Evolutionary conservation across 495 filamentous ascomycete genomes (phyloP).

Genomic region (Aspergillus cristatus): DNA sequence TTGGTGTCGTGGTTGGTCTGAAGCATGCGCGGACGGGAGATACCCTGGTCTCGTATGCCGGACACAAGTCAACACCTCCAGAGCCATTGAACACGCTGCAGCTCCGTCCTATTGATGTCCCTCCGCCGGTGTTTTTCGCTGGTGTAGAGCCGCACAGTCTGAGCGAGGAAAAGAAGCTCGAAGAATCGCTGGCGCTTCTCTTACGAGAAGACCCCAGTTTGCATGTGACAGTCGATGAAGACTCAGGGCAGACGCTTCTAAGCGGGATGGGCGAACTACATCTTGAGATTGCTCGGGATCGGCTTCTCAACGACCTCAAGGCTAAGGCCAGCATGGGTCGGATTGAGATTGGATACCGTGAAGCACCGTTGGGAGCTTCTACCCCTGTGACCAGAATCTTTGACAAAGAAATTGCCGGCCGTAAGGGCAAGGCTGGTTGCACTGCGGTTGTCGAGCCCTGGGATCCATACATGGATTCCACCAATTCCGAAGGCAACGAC

Average conservation of each 20-base stretch:
- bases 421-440: slow-evolving; percentile 67
- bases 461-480: slow-evolving; percentile 17
- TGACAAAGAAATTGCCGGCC: slow-evolving; percentile 72
- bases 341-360: slow-evolving; percentile 92
- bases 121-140: slow-evolving; percentile 92
- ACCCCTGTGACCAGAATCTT: slow-evolving; percentile 50
- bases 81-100: slow-evolving; percentile 64
- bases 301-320: slow-evolving; percentile 81
- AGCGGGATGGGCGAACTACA: slow-evolving; percentile 98
- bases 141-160: slow-evolving; percentile 79
- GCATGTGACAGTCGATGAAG: slow-evolving; percentile 74
- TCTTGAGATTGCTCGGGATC: slow-evolving; percentile 85
- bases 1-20: slow-evolving; percentile 89
- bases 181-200: slow-evolving; percentile 64
- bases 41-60: slow-evolving; percentile 69
- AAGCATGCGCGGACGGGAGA: slow-evolving; percentile 90
- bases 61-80: slow-evolving; percentile 53
- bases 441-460: slow-evolving; percentile 57
- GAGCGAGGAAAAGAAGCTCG: slow-evolving; percentile 66
- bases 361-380: slow-evolving; percentile 53
- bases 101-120: slow-evolving; percentile 79
- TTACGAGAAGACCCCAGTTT: slow-evolving; percentile 91
- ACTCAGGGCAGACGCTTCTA: slow-evolving; percentile 85
- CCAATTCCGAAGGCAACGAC: slow-evolving; percentile 24
- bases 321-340: slow-evolving; percentile 83